Evolutionary conservation across 176 grass and related monocot genomes (phyloP), one percentile per base, ranked within the genome.

Genomic region (Paspalum vaginatum): DNA sequence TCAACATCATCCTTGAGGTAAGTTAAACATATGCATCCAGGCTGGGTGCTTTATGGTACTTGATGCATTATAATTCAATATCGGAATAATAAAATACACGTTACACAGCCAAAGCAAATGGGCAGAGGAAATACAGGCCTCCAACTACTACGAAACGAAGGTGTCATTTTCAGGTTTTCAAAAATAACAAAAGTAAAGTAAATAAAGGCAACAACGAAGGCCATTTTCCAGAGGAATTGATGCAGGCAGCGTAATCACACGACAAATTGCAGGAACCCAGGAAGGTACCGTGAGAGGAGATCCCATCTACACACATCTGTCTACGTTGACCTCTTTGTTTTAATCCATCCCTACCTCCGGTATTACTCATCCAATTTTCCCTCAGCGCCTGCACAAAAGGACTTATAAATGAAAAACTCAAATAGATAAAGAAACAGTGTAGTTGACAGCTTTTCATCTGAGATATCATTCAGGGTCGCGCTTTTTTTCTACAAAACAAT

Each of bases 211-310:
- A 32, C 3, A 24, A n/a, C 9, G 20, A 24, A 65, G 6, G 54
- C 21, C 63, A 45, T 63, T 77, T 46, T 87, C 55, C 1, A 18
- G 27, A 22, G 7, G 5, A 86, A 86, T 26, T 40, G n/a, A n/a
- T n/a, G 18, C 50, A 68, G 8, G 55, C n/a, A 61, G 43, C 70
- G 63, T 41, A 61, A 86, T 37, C 78, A 68, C 24, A 59, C 10
- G 50, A 80, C 84, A 80, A 57, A 37, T 20, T 2, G 13, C 11
- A 6, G 14, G 49, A 16, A 9, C 20, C 9, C 22, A 45, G 18
- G 49, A 41, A 76, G 5, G 16, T 21, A 7, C 74, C 74, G 7
- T 70, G 65, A 24, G 41, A 10, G 14, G 57, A 37, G 76, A 65
- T 78, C 17, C 76, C 61, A 54, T 79, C 17, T 61, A 32, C 49